Percentiles rank a stretch among this genome's conserved stretches.
Evolutionary conservation across 352 stramenopile genomes (phyloP).

Genomic region (Phytophthora tubulina): DNA sequence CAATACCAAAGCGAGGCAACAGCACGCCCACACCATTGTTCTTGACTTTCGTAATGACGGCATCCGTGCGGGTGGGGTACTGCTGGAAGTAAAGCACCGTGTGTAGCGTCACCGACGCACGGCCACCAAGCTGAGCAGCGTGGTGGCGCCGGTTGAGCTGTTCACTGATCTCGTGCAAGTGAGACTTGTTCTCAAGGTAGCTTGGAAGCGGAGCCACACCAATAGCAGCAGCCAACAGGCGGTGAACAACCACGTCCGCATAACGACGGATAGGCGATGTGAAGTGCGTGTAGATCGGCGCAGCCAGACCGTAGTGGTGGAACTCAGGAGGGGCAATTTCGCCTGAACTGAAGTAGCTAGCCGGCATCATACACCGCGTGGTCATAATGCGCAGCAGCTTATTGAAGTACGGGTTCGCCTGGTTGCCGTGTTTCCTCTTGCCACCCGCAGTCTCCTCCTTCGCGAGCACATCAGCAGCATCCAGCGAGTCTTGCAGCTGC

Average conservation of each 20-base stretch:
- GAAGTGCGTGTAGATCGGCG: constrained; percentile 99
- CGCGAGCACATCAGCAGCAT: constrained; percentile 76
- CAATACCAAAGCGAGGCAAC: constrained; percentile 98
- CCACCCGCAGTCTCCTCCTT: constrained; percentile 24
- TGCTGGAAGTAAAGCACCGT: constrained; percentile 98
- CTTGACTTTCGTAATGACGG: constrained; percentile 96
- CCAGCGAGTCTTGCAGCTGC: constrained; percentile 82
- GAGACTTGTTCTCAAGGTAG: constrained; percentile 94
- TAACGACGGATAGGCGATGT: constrained; percentile 99
- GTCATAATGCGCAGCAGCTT: constrained; percentile 97
- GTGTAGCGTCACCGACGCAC: constrained; percentile 97
- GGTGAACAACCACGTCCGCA: constrained; percentile 99
- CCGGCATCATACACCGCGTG: constrained; percentile 98
- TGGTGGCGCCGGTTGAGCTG: constrained; percentile 98
- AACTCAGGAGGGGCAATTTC: constrained; percentile 96
- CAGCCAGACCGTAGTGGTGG: constrained; percentile 98
- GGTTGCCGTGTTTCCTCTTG: constrained; percentile 48
- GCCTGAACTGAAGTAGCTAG: constrained; percentile 98
- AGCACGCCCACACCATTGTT: constrained; percentile 96
- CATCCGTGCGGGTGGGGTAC: constrained; percentile 83
- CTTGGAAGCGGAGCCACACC: constrained; percentile 95
- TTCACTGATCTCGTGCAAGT: constrained; percentile 96
- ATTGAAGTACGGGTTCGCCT: constrained; percentile 97
- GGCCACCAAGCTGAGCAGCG: constrained; percentile 95
- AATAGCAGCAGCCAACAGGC: constrained; percentile 96